These are phyloP conservation scores for Helotiales sp. DNA, from an alignment of 2,329 filamentous ascomycete genomes.

Conservation along the genomic window DNA sequence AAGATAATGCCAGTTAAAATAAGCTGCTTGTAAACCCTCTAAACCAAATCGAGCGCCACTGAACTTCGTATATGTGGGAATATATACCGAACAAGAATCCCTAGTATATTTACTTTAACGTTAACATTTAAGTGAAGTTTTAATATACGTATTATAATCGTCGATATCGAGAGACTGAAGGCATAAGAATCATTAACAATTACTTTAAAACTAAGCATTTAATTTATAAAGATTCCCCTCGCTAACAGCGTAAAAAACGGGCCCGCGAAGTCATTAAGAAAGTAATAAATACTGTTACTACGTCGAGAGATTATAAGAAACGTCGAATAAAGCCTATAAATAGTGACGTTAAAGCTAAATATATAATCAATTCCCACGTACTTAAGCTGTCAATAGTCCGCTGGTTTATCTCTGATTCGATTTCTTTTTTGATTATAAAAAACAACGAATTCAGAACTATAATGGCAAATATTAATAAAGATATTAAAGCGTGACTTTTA, in stretches of 20 bases:
- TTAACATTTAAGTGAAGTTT: too few relatives aligned
- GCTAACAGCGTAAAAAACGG: background rate
- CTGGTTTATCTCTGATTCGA: background rate
- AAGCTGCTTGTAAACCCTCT: too few relatives aligned
- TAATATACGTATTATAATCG: too few relatives aligned
- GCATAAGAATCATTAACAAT: background rate
- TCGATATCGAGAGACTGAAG: too few relatives aligned
- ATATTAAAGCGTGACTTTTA: background rate
- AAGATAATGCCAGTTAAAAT: too few relatives aligned
- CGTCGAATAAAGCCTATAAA: background rate
- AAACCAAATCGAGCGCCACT: too few relatives aligned
- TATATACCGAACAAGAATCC: too few relatives aligned
- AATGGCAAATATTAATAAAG: too few relatives aligned
- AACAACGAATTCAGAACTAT: background rate
- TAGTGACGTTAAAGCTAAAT: background rate
- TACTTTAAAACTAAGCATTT: background rate
- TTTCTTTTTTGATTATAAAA: background rate
- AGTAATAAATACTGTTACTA: background rate
- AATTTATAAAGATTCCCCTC: background rate
- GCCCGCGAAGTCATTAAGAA: background rate
- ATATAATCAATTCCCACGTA: background rate
- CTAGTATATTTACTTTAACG: too few relatives aligned
- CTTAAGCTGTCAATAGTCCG: background rate
- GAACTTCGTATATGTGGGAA: too few relatives aligned
- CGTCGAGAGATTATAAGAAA: background rate